A percentile compares a stretch with the other conserved stretches of the same genome.
Conservation (phyloP, 495 filamentous ascomycete species). For the Aspergillus avenaceus region DNA sequence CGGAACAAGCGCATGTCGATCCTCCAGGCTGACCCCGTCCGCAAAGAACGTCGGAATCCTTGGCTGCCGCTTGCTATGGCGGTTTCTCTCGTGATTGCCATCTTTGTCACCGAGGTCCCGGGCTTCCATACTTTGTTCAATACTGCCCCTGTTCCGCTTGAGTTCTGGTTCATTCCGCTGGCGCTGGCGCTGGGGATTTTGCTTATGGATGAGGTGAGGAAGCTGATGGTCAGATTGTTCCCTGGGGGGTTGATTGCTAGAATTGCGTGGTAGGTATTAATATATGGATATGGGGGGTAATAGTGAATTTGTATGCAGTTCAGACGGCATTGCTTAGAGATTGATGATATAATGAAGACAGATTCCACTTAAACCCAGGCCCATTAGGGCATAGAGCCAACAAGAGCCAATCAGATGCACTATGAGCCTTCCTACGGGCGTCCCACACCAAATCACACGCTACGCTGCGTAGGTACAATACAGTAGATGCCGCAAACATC, state of each 20-base stretch:
- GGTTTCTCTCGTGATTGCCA: slow-evolving; percentile 44
- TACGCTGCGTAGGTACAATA: too few species aligned
- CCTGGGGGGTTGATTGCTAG: slow-evolving; percentile 38
- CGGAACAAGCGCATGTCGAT: slow-evolving; percentile 48
- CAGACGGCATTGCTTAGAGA: too few species aligned
- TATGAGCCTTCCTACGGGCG: too few species aligned
- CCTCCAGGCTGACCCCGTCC: slow-evolving; percentile 49
- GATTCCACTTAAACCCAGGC: too few species aligned
- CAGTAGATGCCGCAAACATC: too few species aligned
- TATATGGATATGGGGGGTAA: too few species aligned
- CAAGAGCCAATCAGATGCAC: too few species aligned
- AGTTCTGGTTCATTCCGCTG: slow-evolving; percentile 50
- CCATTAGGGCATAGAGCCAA: too few species aligned
- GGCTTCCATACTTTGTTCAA: slow-evolving; percentile 44
- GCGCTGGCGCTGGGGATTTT: slow-evolving; percentile 46
- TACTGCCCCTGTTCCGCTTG: slow-evolving; percentile 43
- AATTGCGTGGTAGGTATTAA: slow-evolving; percentile 49
- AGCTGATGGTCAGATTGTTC: slow-evolving; percentile 41
- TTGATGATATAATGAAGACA: too few species aligned
- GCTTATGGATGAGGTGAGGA: slow-evolving; percentile 46
- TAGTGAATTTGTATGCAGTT: too few species aligned
- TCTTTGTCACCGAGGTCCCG: slow-evolving; percentile 49
- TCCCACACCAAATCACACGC: too few species aligned
- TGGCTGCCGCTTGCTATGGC: slow-evolving; percentile 43
- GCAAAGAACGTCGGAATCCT: slow-evolving; percentile 42